Evolutionary conservation across 768 basidiomycete species (phyloP), one percentile per base, ranked within the genome.

Genomic region (Cyathus striatus): DNA sequence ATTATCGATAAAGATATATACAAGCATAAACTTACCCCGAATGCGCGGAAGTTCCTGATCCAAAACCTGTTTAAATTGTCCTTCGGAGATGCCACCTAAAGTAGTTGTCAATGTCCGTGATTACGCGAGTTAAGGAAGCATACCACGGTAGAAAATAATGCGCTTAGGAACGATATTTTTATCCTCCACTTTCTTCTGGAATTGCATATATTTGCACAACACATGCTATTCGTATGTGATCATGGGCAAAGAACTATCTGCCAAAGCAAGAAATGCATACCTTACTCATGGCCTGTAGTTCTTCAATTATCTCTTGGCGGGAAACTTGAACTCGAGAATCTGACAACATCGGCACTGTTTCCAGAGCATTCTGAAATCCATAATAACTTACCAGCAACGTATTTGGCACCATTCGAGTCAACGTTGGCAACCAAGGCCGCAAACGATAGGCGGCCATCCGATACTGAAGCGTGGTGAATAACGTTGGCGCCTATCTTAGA

Each of bases 381-480:
- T n/a, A n/a, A n/a, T n/a, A 22, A 53, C 59, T 10, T 77, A 2
- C 69, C 77, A 0, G 68, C 66, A 6, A 68, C 58, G 45, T 88
- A 90, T 51, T 86, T 86, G 1, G 84, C 80, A 2, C 72, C 72
- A 42, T 84, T 73, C 0, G 75, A 70, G 55, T 90, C 89, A 18
- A 90, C 78, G 45, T 79, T 89, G 4, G 72, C 85, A 3, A 90
- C 88, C 2, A 90, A 68, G 0, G 86, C 67, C 0, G 89, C 81
- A 55, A 83, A 90, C 0, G 88, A 90, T 0, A 88, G 88, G 0
- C 81, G 74, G 4, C 77, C 83, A 1, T 72, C 74, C 0, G 82
- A 72, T 5, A 86, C 87, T 3, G 89, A 86, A 2, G 84, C 76
- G 1, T 88, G 87, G 52, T 90, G 88, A 16, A 85, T 83, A n/a